phyloP scores from a whole-genome alignment of 768 basidiomycete genomes.

The Boletus rubroflammeus region DNA sequence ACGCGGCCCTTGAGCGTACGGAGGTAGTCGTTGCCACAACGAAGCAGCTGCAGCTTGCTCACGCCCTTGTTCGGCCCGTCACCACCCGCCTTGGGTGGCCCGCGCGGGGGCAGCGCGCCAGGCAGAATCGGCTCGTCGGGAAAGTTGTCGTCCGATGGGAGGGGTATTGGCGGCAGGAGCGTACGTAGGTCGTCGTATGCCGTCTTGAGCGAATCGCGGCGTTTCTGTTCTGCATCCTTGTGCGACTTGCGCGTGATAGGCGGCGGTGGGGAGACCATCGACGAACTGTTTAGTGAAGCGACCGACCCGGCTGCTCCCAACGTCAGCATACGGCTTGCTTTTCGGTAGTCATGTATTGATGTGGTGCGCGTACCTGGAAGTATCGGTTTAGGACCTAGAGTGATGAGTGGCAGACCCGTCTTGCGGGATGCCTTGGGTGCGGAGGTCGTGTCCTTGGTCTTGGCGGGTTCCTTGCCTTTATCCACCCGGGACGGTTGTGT shows the following conservation, averaged over 20 bases:
- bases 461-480: slow-evolving; percentile 31
- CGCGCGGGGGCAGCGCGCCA: slow-evolving; percentile 84
- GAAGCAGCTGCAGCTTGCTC: slow-evolving; percentile 87
- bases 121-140: slow-evolving; percentile 76
- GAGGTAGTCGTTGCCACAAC: slow-evolving; percentile 89
- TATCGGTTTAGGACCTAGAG: slow-evolving; percentile 65
- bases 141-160: slow-evolving; percentile 70
- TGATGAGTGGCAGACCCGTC: slow-evolving; percentile 35
- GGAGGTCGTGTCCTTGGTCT: slow-evolving; percentile 25
- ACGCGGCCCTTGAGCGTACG: slow-evolving; percentile 71
- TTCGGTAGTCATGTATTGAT: not conserved
- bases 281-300: slow-evolving; percentile 24
- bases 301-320: slow-evolving; percentile 33
- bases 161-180: slow-evolving; percentile 84
- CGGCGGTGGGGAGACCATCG: slow-evolving; percentile 32
- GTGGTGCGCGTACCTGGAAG: slow-evolving; percentile 53
- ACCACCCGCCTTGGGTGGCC: slow-evolving; percentile 77
- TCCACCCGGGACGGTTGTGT: slow-evolving; percentile 16
- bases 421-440: slow-evolving; percentile 27
- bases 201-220: slow-evolving; percentile 92
- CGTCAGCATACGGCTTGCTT: slow-evolving; percentile 1
- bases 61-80: slow-evolving; percentile 96
- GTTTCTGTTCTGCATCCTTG: slow-evolving; percentile 96
- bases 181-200: slow-evolving; percentile 83
- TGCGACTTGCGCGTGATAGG: slow-evolving; percentile 76